Conservation (phyloP, 345 rosid species). For the Syzygium aromaticum region DNA sequence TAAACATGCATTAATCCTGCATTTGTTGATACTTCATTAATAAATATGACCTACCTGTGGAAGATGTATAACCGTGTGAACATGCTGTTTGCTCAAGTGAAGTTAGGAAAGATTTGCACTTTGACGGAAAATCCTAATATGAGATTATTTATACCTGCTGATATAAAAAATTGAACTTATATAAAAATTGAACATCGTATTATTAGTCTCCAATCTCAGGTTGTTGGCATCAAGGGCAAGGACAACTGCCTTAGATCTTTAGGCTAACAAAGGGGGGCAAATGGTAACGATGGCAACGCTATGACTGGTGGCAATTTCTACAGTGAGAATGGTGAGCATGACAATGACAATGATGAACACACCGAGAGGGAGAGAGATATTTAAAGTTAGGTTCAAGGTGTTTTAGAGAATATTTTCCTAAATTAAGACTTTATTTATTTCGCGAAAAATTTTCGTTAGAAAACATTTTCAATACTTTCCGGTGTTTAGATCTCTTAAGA, state of each 20-base stretch:
- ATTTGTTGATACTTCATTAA: not conserved
- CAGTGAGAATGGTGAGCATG: not conserved
- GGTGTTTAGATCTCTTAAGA: not conserved
- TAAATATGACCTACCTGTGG: not conserved
- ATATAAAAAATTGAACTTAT: not conserved
- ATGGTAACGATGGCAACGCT: not conserved
- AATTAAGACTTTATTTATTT: no score
- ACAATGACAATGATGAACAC: not conserved
- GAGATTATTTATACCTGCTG: not conserved
- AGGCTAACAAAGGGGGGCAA: not conserved
- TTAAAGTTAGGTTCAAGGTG: not conserved
- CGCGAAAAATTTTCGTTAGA: accelerated
- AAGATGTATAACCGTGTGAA: not conserved
- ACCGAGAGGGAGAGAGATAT: not conserved
- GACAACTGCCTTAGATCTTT: not conserved
- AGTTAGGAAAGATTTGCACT: not conserved
- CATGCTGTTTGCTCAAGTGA: not conserved
- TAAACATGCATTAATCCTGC: not conserved
- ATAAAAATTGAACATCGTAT: not conserved
- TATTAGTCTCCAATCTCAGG: not conserved
- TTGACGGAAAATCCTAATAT: not conserved
- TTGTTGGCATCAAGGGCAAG: not conserved
- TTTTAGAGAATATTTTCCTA: no score
- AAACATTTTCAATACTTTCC: not conserved
- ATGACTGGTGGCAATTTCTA: not conserved